Conservation (phyloP, 805 yeast genomes). For the Lipomyces chichibuensis region DNA sequence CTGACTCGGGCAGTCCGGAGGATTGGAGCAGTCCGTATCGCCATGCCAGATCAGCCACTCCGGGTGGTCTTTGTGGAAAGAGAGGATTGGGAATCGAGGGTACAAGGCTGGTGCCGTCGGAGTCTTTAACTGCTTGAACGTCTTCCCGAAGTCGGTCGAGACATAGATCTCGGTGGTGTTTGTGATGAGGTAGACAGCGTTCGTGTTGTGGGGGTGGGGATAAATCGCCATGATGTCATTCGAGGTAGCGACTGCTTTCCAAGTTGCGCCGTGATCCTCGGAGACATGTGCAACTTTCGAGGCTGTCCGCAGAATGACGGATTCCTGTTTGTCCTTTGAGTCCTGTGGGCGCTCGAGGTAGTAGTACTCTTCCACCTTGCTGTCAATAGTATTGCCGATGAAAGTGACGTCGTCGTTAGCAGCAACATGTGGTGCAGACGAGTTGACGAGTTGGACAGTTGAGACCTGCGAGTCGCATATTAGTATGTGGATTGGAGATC, state of each 20-base stretch:
- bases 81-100: slow-evolving; percentile 47
- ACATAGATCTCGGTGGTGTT: slow-evolving; percentile 54
- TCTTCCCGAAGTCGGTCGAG: slow-evolving; percentile 69
- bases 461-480: not conserved
- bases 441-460: not conserved
- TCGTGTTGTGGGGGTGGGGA: slow-evolving; percentile 62
- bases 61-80: slow-evolving; percentile 63
- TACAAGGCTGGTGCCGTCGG: slow-evolving; percentile 49
- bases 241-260: slow-evolving; percentile 49
- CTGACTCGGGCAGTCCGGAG: slow-evolving; percentile 56
- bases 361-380: slow-evolving; percentile 59
- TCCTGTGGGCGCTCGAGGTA: slow-evolving; percentile 61
- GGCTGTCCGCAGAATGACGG: slow-evolving; percentile 63
- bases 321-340: slow-evolving; percentile 56
- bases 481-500: not conserved
- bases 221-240: slow-evolving; percentile 57
- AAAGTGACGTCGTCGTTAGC: not conserved
- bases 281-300: slow-evolving; percentile 63
- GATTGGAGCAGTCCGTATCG: slow-evolving; percentile 57
- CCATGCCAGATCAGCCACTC: slow-evolving; percentile 72
- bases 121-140: slow-evolving; percentile 52
- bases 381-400: slow-evolving; percentile 54
- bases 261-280: slow-evolving; percentile 64
- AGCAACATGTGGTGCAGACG: not conserved
- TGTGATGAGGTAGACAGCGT: slow-evolving; percentile 60